A percentile compares a stretch with the other conserved stretches of the same genome.
Evolutionary conservation across 306 rosid species (phyloP).

Genomic region (Dryas drummondii): DNA sequence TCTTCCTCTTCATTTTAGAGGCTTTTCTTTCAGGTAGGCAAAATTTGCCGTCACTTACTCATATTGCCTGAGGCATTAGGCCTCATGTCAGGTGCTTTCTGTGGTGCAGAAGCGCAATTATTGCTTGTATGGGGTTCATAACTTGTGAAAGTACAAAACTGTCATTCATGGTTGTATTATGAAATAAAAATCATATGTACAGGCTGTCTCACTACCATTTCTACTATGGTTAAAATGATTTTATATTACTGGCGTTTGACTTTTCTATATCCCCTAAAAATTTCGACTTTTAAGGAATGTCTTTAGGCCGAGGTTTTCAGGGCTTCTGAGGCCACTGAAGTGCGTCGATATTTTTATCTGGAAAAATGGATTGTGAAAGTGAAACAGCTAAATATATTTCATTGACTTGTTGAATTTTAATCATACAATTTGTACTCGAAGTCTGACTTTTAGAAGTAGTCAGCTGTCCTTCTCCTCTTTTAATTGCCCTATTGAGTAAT

Average conservation of each 20-base stretch:
- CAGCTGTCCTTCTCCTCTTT: no score
- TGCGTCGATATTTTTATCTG: not conserved
- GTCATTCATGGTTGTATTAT: not conserved
- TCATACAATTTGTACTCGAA: not conserved
- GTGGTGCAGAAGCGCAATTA: not conserved
- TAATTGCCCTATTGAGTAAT: not conserved
- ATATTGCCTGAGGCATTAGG: not conserved
- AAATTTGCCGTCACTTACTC: not conserved
- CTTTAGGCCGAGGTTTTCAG: not conserved
- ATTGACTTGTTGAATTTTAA: not conserved
- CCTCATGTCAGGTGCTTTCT: not conserved
- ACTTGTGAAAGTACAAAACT: not conserved
- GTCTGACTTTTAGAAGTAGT: constrained; percentile 7
- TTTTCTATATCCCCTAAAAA: no score
- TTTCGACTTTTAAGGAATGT: not conserved
- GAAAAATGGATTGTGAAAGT: constrained; percentile 11
- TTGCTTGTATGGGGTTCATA: constrained; percentile 1
- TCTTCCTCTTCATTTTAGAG: not conserved
- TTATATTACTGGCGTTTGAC: not conserved
- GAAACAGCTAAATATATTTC: not conserved
- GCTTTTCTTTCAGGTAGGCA: not conserved
- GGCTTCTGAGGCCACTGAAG: not conserved
- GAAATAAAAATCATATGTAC: not conserved
- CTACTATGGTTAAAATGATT: not conserved
- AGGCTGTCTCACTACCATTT: not conserved